Evolutionary conservation across 345 rosid genomes (phyloP), one percentile per base, ranked within the genome.

Genomic region (Abelmoschus esculentus): DNA sequence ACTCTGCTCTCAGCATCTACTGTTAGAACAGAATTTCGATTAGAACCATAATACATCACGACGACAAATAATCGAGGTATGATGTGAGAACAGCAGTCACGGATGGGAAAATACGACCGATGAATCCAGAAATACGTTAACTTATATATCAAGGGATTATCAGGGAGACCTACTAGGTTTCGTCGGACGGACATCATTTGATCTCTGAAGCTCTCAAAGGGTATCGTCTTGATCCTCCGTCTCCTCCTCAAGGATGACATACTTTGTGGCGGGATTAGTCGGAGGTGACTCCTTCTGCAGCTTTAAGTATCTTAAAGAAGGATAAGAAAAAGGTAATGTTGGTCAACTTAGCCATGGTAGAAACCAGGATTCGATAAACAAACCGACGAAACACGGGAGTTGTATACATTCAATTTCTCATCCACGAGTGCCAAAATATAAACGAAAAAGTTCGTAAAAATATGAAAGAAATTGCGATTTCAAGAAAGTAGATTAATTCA

Each of bases 211-310:
- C 47, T 9, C 50, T 87, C 83, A 83, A 67, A 59, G 73, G 29
- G 28, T 74, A 70, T 83, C 80, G n/a, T 86, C 96, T 67, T 71
- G 83, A 79, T 87, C 97, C 71, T 91, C 93, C 81, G 77, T 78
- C 81, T 91, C 97, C 80, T 93, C 96, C 80, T 93, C 96, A 32
- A 93, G 90, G 76, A 91, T 95, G 71, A 89, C 96, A 79, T 95
- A 95, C 79, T 88, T 91, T 0, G 86, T 85, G 40, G 84, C 76
- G 74, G 67, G 77, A 66, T 70, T 81, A 55, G 76, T 70, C 10
- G 71, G 38, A 7, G 80, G 62, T 7, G 78, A 67, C 67, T 74
- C 83, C 53, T 76, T 80, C 44, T 84, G 85, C 61, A 95, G 85
- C 75, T 86, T 95, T 31, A 83, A 79, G 70, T 95, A 95, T 74